Evolutionary conservation across 2,329 filamentous ascomycete species (phyloP), one percentile per base, ranked within the genome.

Genomic region (Apiospora kogelbergensis): DNA sequence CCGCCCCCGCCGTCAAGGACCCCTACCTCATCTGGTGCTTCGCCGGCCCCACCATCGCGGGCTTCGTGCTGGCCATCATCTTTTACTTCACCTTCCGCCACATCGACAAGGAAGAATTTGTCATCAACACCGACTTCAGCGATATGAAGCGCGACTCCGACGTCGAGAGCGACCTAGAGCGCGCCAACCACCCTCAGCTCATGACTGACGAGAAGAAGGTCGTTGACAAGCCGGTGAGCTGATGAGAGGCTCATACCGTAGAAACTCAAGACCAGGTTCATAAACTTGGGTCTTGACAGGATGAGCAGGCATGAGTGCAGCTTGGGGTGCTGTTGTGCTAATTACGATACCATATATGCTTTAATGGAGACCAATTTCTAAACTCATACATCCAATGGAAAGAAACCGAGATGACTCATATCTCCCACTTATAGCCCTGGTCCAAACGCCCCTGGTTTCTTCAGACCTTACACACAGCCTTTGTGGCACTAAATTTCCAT

Each of bases 1-100:
- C 79, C 72, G 81, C 84, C 26, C 80, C 80, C 4, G 80, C 83
- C 45, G 80, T 87, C 69, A 78, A 77, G 0, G 85, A 86, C 73
- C 84, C 85, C 7, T 80, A 83, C 71, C 75, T 87, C 40, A 82
- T 82, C 11, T 85, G 83, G 84, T 82, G 82, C 72, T 85, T 86
- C 71, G 84, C 81, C 45, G 84, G 80, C 45, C 79, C 81, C 7
- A 81, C 84, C 33, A 84, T 86, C 57, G 75, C 81, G 17, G 84
- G 84, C 67, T 80, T 74, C 57, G 72, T 85, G 40, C 72, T 83
- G 10, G 81, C 82, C 24, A 75, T 84, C 22, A 41, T 81, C 66
- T 86, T 86, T 73, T 85, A 81, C 73, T 81, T 83, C 72, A 76
- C 80, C 64, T 85, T 84, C 78, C 78, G 79, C 37, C 80, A 84